A percentile compares a stretch with the other conserved stretches of the same genome.
Evolutionary conservation across 768 basidiomycete species (phyloP).

Genomic region (Clitopilus passeckerianus): DNA sequence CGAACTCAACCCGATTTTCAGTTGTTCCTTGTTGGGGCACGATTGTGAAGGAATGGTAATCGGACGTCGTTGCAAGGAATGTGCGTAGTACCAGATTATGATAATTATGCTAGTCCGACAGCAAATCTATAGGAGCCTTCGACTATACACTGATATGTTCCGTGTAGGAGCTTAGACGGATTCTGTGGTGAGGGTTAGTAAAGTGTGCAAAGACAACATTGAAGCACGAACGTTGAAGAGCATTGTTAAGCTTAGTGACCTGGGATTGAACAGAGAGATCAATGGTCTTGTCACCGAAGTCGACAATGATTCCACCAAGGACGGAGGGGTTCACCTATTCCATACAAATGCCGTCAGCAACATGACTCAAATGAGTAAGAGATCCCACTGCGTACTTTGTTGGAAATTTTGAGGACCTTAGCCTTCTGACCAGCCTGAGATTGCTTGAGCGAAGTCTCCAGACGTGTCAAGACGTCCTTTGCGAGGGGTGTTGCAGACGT

Average conservation of each 20-base stretch:
- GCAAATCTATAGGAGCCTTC: not conserved
- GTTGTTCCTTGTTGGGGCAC: too few species aligned
- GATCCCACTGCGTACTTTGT: conserved; percentile 60
- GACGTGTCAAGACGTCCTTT: conserved; percentile 65
- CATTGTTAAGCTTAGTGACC: conserved; percentile 90
- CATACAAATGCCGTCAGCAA: conserved; percentile 4
- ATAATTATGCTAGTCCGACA: not conserved
- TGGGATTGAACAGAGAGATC: conserved; percentile 93
- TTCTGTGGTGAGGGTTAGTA: conserved; percentile 19
- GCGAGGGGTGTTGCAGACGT: conserved; percentile 83
- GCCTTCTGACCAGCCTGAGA: conserved; percentile 82
- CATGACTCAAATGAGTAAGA: not conserved
- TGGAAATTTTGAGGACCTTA: conserved; percentile 83
- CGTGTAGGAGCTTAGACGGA: conserved; percentile 25
- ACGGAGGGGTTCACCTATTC: conserved; percentile 84
- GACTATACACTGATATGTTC: not conserved
- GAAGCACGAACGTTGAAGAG: conserved; percentile 66
- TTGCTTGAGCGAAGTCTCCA: conserved; percentile 84
- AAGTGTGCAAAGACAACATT: conserved; percentile 1
- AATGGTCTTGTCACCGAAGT: conserved; percentile 98
- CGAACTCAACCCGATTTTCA: too few species aligned
- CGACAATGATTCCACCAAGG: conserved; percentile 89
- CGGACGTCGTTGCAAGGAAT: too few species aligned
- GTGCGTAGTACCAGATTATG: not conserved
- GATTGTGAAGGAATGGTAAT: too few species aligned